Base-by-base conservation (phyloP, 352 stramenopile genomes). In the Aphanomyces astaci region DNA sequence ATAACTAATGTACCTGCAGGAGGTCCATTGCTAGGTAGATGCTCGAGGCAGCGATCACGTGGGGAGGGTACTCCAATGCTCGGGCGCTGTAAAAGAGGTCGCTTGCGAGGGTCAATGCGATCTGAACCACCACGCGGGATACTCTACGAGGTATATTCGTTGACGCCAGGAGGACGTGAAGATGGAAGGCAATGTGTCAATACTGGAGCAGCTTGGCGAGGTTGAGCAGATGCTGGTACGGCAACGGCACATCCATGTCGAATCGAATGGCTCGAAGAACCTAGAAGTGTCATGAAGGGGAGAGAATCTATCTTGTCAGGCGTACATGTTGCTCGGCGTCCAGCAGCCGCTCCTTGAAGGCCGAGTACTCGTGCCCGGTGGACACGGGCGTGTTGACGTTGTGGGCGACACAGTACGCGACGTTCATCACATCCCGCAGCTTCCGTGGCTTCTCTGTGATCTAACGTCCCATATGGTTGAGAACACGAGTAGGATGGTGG, bases 381-480 rank as follows among this genome's bases (percentile, higher is more conserved):
- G 62, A 45, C 17, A 68, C 45, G 15, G 62, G 62, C 2, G 46
- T 33, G 36, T 68, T 68, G n/a, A 45, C 55, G 10, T 68, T 68
- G 3, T 45, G 25, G 25, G 62, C 22, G 19, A 59, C 49, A 32
- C 62, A 59, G 51, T 68, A 59, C 27, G 45, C 62, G 3, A 68
- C 62, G 36, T 68, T 68, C 62, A 68, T 68, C 28, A 68, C 49
- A 48, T 68, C 62, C 4, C 62, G 62, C 19, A 68, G 33, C 33
- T 68, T 68, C 15, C 62, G 46, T 4, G 62, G 62, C 45, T 68
- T 68, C 39, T 68, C 62, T 13, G 62, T 60, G 22, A 68, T 45
- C 62, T 68, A 68, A n/a, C 17, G 2, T 36, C 7, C 36, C 7
- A 43, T 15, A 43, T 7, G 36, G n/a, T n/a, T n/a, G n/a, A n/a